These are phyloP conservation scores for Trifolium subterraneum DNA, from an alignment of 306 rosid species.

Conservation along the genomic window DNA sequence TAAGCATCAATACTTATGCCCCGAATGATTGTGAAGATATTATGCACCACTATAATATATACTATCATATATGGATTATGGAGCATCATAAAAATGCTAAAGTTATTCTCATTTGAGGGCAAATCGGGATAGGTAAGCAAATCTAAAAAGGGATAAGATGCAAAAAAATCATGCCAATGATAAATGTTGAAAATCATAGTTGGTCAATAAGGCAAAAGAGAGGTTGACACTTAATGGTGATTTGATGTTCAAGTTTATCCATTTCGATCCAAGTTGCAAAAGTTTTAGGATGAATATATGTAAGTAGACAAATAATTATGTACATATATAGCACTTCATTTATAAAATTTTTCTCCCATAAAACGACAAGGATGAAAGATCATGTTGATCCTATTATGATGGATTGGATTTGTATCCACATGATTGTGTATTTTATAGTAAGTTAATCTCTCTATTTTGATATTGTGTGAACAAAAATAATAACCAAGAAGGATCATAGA, in stretches of 20 bases:
- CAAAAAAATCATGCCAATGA: neutral
- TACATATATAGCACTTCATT: neutral
- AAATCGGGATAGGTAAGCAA: slow-evolving; percentile 23
- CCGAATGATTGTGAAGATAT: slow-evolving; percentile 20
- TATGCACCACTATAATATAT: slow-evolving; percentile 37
- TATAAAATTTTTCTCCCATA: neutral
- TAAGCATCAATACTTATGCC: slow-evolving; percentile 43
- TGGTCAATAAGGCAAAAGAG: slow-evolving; percentile 25
- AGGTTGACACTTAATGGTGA: neutral
- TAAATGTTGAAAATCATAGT: neutral
- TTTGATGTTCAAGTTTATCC: slow-evolving; percentile 3
- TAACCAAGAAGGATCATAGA: neutral
- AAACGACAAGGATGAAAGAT: slow-evolving; percentile 64
- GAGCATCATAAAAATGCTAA: slow-evolving; percentile 29
- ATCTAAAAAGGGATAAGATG: neutral
- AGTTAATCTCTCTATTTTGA: neutral
- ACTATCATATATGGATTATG: no score
- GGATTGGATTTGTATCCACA: slow-evolving; percentile 76
- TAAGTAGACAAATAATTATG: neutral
- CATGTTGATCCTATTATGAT: slow-evolving; percentile 68
- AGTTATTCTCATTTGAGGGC: slow-evolving; percentile 38
- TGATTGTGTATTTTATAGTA: slow-evolving; percentile 76
- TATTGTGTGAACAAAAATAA: slow-evolving; percentile 9
- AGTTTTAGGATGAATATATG: neutral
- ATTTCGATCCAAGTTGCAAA: neutral